These are phyloP conservation scores for Kockiozyma suomiensis DNA, from an alignment of 805 yeast genomes.

Conservation along the genomic window DNA sequence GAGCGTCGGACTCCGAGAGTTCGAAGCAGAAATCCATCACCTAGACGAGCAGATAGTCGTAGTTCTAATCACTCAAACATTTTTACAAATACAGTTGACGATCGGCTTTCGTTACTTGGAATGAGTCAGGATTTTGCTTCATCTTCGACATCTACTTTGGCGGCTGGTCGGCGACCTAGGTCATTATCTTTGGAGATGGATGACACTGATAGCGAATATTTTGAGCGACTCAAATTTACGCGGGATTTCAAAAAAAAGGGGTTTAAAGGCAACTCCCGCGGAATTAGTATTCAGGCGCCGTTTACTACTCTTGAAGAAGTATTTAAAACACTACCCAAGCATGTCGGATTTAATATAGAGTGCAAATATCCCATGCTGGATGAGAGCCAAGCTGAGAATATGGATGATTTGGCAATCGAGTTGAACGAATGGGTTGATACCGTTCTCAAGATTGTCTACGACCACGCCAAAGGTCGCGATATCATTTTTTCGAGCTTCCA, in stretches of 20 bases:
- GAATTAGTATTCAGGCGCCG: slow-evolving; percentile 84
- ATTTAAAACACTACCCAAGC: slow-evolving; percentile 75
- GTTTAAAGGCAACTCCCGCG: slow-evolving; percentile 91
- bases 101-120: not conserved
- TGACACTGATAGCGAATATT: slow-evolving; percentile 40
- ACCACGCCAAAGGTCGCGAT: slow-evolving; percentile 76
- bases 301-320: slow-evolving; percentile 87
- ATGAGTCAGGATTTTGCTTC: not conserved
- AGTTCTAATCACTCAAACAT: not conserved
- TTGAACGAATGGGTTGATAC: slow-evolving; percentile 88
- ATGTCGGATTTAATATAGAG: slow-evolving; percentile 92
- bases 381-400: slow-evolving; percentile 85
- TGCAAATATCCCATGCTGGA: slow-evolving; percentile 92
- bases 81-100: not conserved
- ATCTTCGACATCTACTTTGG: not conserved
- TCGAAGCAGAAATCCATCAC: slow-evolving; percentile 34
- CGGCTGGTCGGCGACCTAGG: slow-evolving; percentile 41
- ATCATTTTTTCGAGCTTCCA: slow-evolving; percentile 90
- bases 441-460: slow-evolving; percentile 75
- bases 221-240: slow-evolving; percentile 79
- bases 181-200: slow-evolving; percentile 49
- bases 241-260: slow-evolving; percentile 83
- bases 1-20: slow-evolving; percentile 33
- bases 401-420: slow-evolving; percentile 82
- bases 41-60: slow-evolving; percentile 18